Conservation (phyloP, 768 basidiomycete genomes). For the Galerina sulciceps region DNA sequence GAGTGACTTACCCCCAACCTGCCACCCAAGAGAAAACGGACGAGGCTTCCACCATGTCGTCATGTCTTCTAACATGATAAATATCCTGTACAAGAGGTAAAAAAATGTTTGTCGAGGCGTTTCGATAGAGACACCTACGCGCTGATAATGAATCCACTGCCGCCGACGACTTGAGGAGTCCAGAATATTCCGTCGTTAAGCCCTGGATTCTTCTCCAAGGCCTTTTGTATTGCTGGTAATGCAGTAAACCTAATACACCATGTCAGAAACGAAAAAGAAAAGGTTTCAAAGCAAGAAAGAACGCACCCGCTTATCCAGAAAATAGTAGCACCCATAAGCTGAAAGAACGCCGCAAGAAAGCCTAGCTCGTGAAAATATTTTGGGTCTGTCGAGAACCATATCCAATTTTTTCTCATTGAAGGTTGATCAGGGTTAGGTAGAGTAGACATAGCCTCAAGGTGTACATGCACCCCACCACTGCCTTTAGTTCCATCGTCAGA, state of each 20-base stretch:
- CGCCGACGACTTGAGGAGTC: constrained; percentile 67
- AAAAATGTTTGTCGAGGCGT: neutral
- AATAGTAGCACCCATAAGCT: constrained; percentile 57
- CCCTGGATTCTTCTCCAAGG: constrained; percentile 28
- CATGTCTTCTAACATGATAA: constrained; percentile 60
- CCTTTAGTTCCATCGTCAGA: neutral
- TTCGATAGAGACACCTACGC: constrained; percentile 27
- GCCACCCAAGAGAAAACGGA: constrained; percentile 55
- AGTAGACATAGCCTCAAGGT: neutral
- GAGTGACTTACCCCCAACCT: constrained; percentile 40
- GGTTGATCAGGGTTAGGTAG: neutral
- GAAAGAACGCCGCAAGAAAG: constrained; percentile 51
- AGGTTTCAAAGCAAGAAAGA: constrained; percentile 2
- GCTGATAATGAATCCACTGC: constrained; percentile 58
- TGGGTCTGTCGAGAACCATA: constrained; percentile 39
- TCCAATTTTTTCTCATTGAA: constrained; percentile 24
- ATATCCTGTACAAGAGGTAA: constrained; percentile 18
- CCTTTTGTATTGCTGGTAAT: constrained; percentile 36
- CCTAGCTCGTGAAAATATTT: constrained; percentile 48
- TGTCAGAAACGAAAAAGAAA: neutral
- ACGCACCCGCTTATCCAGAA: constrained; percentile 60
- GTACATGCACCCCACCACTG: neutral
- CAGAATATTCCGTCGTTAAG: constrained; percentile 55
- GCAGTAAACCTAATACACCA: constrained; percentile 31
- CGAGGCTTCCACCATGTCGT: constrained; percentile 53